Conservation (phyloP, 768 basidiomycete species). For the Guyanaporus albipodus region DNA sequence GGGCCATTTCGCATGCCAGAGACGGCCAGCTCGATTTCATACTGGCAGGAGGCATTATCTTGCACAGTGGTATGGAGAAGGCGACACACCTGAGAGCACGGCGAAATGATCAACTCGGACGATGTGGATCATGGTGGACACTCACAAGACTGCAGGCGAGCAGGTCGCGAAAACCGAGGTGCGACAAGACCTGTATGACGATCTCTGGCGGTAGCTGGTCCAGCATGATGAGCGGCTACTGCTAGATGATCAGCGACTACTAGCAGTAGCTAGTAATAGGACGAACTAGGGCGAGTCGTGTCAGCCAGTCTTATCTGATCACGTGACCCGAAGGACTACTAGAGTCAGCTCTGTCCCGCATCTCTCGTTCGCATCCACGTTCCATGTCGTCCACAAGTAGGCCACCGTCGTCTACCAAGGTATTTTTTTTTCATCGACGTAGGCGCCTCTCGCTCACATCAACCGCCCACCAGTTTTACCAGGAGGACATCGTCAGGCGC, state of each 20-base stretch:
- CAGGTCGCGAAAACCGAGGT: slow-evolving; percentile 22
- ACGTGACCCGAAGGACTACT: slow-evolving; percentile 18
- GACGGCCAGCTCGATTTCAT: slow-evolving; percentile 43
- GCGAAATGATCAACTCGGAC: not conserved
- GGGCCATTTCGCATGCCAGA: slow-evolving; percentile 41
- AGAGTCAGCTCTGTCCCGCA: not conserved
- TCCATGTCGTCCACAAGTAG: slow-evolving; percentile 27
- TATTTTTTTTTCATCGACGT: slow-evolving; percentile 1
- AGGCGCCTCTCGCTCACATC: not conserved
- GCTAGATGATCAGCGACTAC: too few species aligned
- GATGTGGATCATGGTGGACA: not conserved
- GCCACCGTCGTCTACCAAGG: slow-evolving; percentile 33
- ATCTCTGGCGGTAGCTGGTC: slow-evolving; percentile 25
- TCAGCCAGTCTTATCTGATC: not conserved
- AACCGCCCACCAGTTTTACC: slow-evolving; percentile 47
- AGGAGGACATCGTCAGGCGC: slow-evolving; percentile 61
- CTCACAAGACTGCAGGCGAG: slow-evolving; percentile 29
- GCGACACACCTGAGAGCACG: slow-evolving; percentile 34
- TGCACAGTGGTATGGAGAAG: slow-evolving; percentile 28
- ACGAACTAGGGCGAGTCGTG: too few species aligned
- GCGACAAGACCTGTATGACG: slow-evolving; percentile 18
- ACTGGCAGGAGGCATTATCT: slow-evolving; percentile 35
- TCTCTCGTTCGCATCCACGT: slow-evolving; percentile 9
- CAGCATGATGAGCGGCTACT: slow-evolving; percentile 14
- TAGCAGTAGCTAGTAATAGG: too few species aligned